Conservation (phyloP, 352 stramenopile genomes). For the Pythium monospermum region DNA sequence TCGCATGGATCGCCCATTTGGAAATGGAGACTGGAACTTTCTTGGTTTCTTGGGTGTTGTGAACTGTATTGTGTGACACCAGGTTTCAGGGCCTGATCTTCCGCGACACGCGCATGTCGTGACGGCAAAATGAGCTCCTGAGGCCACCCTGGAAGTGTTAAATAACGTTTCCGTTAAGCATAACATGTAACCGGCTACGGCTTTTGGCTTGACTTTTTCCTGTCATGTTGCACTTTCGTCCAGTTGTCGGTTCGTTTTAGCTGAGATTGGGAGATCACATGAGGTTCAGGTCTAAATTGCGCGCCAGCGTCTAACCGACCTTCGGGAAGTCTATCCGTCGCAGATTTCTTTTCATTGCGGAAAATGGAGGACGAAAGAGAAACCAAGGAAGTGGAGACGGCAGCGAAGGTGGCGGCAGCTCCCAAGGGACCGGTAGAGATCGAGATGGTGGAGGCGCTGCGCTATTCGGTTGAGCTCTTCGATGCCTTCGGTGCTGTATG, state of each 20-base stretch:
- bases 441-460: constrained; percentile 6
- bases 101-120: neutral
- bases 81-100: neutral
- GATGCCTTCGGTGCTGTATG: constrained; percentile 63
- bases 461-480: constrained; percentile 73
- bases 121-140: neutral
- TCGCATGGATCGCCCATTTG: no score
- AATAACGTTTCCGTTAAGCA: neutral
- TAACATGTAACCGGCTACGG: neutral
- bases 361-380: constrained; percentile 1
- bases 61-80: neutral
- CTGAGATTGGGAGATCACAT: no score
- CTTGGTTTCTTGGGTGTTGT: no score
- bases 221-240: neutral
- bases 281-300: no score
- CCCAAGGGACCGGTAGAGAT: neutral
- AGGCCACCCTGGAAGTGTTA: neutral
- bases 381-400: neutral
- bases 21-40: no score
- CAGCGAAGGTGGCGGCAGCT: neutral
- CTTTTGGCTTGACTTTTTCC: neutral
- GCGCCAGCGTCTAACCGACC: neutral
- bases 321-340: no score
- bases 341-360: no score
- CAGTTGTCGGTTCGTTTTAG: no score